Evolutionary conservation across 176 grass and related monocot species (phyloP).

Genomic region (Oryza meyeriana): DNA sequence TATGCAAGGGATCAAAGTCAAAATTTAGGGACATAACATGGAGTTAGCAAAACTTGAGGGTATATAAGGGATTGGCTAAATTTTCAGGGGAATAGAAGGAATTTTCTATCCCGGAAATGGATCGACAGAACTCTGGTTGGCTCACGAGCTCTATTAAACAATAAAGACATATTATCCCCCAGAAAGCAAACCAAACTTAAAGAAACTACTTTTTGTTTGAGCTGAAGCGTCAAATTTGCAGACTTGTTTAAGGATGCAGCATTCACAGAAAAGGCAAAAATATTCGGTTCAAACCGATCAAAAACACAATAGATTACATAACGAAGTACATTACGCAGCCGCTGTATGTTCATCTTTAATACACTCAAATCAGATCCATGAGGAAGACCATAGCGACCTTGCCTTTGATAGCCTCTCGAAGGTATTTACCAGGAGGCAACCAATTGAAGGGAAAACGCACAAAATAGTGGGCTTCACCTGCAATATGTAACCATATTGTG

Average conservation of each 20-base stretch:
- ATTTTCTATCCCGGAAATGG: background rate
- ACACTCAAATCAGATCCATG: constrained; percentile 2
- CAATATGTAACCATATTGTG: background rate
- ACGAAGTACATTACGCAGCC: background rate
- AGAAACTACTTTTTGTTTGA: background rate
- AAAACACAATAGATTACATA: constrained; percentile 5
- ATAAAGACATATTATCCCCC: background rate
- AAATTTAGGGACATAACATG: no score
- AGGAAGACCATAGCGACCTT: background rate
- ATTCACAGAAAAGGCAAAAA: background rate
- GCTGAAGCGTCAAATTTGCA: background rate
- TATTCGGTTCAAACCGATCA: background rate
- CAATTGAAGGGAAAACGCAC: constrained; percentile 4
- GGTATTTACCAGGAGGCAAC: background rate
- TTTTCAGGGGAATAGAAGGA: no score
- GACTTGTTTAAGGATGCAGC: background rate
- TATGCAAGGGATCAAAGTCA: no score
- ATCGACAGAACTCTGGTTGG: background rate
- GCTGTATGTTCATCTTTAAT: background rate
- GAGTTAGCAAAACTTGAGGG: no score
- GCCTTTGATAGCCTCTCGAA: background rate
- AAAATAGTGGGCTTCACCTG: constrained; percentile 6
- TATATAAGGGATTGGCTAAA: no score
- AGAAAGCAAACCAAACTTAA: background rate
- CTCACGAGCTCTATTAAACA: background rate